These are phyloP conservation scores for Meyerozyma guilliermondii DNA, from an alignment of 1,139 yeast genomes.

Conservation along the genomic window DNA sequence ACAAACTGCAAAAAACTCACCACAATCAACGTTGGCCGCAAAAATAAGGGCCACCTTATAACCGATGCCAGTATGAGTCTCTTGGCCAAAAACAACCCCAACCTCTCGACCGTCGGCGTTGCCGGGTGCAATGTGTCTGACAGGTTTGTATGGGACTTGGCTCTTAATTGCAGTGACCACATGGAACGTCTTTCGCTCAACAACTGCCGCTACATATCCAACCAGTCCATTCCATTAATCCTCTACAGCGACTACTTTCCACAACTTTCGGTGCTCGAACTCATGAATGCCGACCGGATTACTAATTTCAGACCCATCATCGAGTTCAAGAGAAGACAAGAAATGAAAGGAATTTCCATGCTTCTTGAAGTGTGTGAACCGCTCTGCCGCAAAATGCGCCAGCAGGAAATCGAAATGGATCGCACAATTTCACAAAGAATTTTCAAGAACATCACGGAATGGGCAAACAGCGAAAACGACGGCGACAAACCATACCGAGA, in stretches of 20 bases:
- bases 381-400: constrained; percentile 53
- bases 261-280: constrained; percentile 68
- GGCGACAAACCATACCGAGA: constrained; percentile 26
- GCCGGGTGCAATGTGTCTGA: constrained; percentile 87
- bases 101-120: constrained; percentile 69
- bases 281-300: constrained; percentile 56
- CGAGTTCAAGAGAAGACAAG: constrained; percentile 60
- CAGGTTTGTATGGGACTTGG: constrained; percentile 75
- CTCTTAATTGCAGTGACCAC: constrained; percentile 48
- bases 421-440: constrained; percentile 48
- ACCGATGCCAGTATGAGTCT: constrained; percentile 66
- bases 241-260: constrained; percentile 52
- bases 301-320: constrained; percentile 62
- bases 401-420: constrained; percentile 60
- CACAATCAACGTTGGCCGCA: constrained; percentile 75
- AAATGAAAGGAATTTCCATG: constrained; percentile 46
- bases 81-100: constrained; percentile 49
- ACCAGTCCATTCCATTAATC: constrained; percentile 62
- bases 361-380: constrained; percentile 75
- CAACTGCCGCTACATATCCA: constrained; percentile 63
- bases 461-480: constrained; percentile 50
- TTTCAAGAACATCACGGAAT: constrained; percentile 49
- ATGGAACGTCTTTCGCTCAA: constrained; percentile 73
- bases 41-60: constrained; percentile 58
- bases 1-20: constrained; percentile 50